Percentiles rank a stretch among this genome's conserved stretches.
phyloP scores from a whole-genome alignment of 2,329 filamentous ascomycete species.

The Helminthosporium solani region DNA sequence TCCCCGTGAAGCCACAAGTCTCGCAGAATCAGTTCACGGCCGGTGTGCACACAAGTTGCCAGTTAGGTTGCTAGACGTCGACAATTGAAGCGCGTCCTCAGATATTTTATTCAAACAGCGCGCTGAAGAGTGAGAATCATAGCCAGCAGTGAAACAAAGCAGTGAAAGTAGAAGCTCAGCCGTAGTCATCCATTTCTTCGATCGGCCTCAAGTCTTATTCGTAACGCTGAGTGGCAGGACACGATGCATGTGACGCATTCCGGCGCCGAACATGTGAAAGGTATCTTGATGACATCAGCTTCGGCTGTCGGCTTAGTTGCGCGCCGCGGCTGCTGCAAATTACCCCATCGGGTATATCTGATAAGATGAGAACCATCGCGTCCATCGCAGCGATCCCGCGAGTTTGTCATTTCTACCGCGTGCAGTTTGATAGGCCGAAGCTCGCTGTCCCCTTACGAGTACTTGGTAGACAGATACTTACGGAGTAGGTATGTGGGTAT shows the following conservation, averaged over 20 bases:
- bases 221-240: constrained; percentile 1
- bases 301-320: constrained; percentile 12
- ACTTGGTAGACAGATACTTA: no score
- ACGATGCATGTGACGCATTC: constrained; percentile 11
- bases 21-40: no score
- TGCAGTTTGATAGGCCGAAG: no score
- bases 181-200: constrained; percentile 12
- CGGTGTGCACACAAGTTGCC: no score
- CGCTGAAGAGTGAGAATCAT: background rate
- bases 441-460: no score
- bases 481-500: no score
- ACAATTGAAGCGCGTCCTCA: no score
- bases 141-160: background rate
- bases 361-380: background rate
- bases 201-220: background rate
- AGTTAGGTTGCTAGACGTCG: no score
- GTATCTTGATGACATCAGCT: constrained; percentile 5
- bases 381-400: no score
- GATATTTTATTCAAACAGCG: no score
- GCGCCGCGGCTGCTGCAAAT: background rate
- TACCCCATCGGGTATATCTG: background rate
- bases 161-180: no score
- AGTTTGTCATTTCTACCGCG: no score
- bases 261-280: constrained; percentile 14
- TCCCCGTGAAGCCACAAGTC: background rate